Percentiles rank a stretch among this genome's conserved stretches.
These are phyloP conservation scores for Nectriaceae sp. DNA, from an alignment of 2,329 filamentous ascomycete species.

Conservation along the genomic window DNA sequence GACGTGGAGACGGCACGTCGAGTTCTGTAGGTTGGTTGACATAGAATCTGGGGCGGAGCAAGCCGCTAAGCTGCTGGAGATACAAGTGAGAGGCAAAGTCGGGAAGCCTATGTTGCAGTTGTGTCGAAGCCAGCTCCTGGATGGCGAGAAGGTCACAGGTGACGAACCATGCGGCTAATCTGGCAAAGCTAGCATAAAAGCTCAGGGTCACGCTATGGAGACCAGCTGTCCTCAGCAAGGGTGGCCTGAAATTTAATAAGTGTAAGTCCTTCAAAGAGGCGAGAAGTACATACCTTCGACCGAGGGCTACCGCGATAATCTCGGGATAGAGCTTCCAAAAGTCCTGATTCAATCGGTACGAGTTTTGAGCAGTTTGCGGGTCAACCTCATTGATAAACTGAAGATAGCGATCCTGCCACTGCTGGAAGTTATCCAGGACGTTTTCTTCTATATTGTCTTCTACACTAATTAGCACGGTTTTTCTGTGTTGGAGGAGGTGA, in stretches of 20 bases:
- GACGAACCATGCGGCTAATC: slow-evolving; percentile 54
- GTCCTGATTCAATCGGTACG: slow-evolving; percentile 43
- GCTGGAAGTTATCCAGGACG: slow-evolving; percentile 45
- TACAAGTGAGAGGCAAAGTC: slow-evolving; percentile 38
- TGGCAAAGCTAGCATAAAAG: slow-evolving; percentile 47
- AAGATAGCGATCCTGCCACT: slow-evolving; percentile 55
- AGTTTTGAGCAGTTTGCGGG: slow-evolving; percentile 40
- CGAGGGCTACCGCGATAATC: slow-evolving; percentile 39
- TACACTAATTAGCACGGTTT: slow-evolving; percentile 31
- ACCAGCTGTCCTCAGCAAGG: slow-evolving; percentile 22
- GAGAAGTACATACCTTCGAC: slow-evolving; percentile 41
- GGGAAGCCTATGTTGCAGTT: slow-evolving; percentile 14
- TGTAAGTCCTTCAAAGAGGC: slow-evolving; percentile 4
- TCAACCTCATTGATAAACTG: slow-evolving; percentile 38
- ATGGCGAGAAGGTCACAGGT: slow-evolving; percentile 43
- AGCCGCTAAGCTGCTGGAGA: slow-evolving; percentile 44
- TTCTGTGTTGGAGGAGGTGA: not conserved
- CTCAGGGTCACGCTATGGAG: slow-evolving; percentile 33
- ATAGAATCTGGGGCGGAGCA: slow-evolving; percentile 21
- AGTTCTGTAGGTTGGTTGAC: slow-evolving; percentile 13
- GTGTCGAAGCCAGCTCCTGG: slow-evolving; percentile 15
- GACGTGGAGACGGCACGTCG: slow-evolving; percentile 10
- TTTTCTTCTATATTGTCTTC: slow-evolving; percentile 46
- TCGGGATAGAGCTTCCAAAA: slow-evolving; percentile 58
- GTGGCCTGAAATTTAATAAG: slow-evolving; percentile 24